These are phyloP conservation scores for Flaveria sonorensis DNA, from an alignment of 129 eudicot genomes.

Conservation along the genomic window DNA sequence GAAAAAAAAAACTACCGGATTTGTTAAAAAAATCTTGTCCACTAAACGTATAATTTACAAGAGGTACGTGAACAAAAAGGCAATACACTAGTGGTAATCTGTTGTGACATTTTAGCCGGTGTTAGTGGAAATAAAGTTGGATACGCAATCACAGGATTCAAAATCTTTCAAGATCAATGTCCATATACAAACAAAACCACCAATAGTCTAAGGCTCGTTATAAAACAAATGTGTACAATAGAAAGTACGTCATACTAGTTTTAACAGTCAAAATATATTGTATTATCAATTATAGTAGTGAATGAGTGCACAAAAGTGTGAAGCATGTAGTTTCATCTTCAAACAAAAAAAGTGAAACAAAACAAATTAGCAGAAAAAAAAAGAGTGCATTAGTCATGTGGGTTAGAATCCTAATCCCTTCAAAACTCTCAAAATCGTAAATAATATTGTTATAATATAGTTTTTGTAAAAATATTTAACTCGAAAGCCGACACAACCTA, in stretches of 20 bases:
- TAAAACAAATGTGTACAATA: not conserved
- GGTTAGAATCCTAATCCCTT: too few relatives aligned
- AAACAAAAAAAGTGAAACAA: not conserved
- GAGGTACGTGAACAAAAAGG: too few relatives aligned
- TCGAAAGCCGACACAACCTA: not conserved
- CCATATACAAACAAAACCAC: not conserved
- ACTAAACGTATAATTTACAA: too few relatives aligned
- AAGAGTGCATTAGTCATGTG: too few relatives aligned
- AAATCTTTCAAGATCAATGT: not conserved
- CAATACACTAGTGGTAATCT: too few relatives aligned
- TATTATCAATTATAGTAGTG: not conserved
- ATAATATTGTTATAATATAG: not conserved
- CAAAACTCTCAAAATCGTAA: not conserved
- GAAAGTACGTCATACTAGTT: not conserved
- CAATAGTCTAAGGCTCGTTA: not conserved
- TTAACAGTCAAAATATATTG: not conserved
- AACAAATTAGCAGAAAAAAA: not conserved
- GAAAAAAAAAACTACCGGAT: too few relatives aligned
- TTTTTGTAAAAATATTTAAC: not conserved
- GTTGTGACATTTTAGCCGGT: too few relatives aligned
- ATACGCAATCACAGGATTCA: not conserved
- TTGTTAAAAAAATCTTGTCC: too few relatives aligned
- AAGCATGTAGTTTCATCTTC: not conserved
- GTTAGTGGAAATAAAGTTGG: too few relatives aligned
- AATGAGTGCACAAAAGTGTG: not conserved